Evolutionary conservation across 176 grass and related monocot species (phyloP).

Genomic region (Avena eriantha): DNA sequence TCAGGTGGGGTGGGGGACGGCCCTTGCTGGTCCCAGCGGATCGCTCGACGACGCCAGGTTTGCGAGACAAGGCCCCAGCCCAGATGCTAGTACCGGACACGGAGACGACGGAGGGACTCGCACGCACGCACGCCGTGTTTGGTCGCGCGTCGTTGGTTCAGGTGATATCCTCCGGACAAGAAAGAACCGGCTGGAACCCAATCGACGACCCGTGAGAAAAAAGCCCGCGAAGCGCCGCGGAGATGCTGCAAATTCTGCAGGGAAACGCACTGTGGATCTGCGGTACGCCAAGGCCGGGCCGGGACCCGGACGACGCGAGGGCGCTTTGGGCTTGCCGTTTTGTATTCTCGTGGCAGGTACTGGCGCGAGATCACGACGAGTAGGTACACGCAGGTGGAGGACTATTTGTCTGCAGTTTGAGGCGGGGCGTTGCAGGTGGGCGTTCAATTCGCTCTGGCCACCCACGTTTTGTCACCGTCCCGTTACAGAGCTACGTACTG

Average conservation of each 20-base stretch:
- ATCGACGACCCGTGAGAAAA: background rate
- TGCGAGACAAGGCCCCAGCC: slow-evolving; percentile 16
- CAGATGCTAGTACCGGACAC: background rate
- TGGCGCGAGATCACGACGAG: background rate
- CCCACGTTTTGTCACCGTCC: slow-evolving; percentile 40
- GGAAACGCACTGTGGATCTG: background rate
- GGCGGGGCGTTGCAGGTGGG: slow-evolving; percentile 23
- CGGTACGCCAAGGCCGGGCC: background rate
- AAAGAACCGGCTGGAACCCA: too few relatives aligned
- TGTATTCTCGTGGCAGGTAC: background rate
- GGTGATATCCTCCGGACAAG: background rate
- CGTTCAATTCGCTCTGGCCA: slow-evolving; percentile 43
- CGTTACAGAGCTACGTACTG: background rate
- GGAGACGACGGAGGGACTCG: background rate
- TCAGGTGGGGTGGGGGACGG: slow-evolving; percentile 26
- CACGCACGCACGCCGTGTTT: background rate
- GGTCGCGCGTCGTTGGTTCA: slow-evolving; percentile 44
- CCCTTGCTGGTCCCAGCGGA: background rate
- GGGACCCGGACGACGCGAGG: slow-evolving; percentile 8
- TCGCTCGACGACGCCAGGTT: background rate
- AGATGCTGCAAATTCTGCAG: too few relatives aligned
- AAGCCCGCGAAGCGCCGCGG: background rate
- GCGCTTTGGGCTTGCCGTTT: slow-evolving; percentile 10
- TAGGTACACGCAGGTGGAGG: background rate
- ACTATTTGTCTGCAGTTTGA: slow-evolving; percentile 38